phyloP scores from a whole-genome alignment of 768 basidiomycete genomes.

The Leccinum fibrillosum region DNA sequence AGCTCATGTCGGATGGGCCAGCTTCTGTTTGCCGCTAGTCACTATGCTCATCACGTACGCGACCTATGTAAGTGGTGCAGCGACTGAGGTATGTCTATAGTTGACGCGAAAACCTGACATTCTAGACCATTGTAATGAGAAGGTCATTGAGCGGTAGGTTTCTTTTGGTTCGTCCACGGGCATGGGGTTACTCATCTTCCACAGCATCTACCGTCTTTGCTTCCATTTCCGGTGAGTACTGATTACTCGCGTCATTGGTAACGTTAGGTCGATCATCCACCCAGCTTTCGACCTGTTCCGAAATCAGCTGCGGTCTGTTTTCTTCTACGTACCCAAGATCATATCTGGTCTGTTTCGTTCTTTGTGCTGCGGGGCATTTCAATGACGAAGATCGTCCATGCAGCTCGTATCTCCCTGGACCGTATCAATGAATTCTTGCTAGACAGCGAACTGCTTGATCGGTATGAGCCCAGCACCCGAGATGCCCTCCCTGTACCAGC shows the following conservation, averaged over 20 bases:
- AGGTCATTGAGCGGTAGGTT: background rate
- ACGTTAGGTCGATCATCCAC: background rate
- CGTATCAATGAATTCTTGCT: conserved; percentile 1
- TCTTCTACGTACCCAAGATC: background rate
- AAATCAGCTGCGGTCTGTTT: background rate
- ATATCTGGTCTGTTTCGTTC: background rate
- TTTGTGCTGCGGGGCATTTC: too few relatives aligned
- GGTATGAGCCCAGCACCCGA: background rate
- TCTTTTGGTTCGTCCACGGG: too few relatives aligned
- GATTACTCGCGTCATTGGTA: background rate
- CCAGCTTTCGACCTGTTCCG: background rate
- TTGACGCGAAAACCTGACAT: background rate
- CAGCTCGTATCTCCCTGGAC: conserved; percentile 3
- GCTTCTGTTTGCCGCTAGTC: conserved; percentile 1
- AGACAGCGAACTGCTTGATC: conserved; percentile 3
- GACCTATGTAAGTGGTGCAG: background rate
- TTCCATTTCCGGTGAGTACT: conserved; percentile 1
- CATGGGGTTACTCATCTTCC: background rate
- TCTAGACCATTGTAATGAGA: background rate
- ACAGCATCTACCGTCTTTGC: conserved; percentile 1
- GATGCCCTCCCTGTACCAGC: background rate
- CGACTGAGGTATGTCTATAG: too few relatives aligned
- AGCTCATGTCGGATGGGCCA: background rate
- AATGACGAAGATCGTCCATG: too few relatives aligned
- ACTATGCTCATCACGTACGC: conserved; percentile 1